phyloP scores from a whole-genome alignment of 2,329 filamentous ascomycete species.

The Coniochaeta ligniaria region DNA sequence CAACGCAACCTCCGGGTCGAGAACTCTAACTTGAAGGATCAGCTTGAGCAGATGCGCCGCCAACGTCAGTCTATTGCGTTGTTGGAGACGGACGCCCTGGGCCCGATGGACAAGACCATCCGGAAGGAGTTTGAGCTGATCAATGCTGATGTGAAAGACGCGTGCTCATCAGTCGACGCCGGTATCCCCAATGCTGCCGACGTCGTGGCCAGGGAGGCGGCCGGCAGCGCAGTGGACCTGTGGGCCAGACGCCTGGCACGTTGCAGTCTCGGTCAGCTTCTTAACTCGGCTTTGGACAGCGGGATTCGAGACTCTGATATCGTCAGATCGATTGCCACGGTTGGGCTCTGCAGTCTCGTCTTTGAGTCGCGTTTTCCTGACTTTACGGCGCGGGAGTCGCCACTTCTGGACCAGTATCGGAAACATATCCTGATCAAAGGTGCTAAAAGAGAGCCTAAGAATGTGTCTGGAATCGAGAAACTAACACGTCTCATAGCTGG shows the following conservation, averaged over 20 bases:
- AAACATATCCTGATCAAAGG: constrained; percentile 5
- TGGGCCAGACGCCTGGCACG: constrained; percentile 1
- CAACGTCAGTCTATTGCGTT: background rate
- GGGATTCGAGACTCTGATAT: background rate
- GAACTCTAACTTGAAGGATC: background rate
- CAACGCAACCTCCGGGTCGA: constrained; percentile 1
- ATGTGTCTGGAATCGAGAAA: background rate
- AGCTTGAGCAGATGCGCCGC: background rate
- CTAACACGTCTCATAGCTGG: background rate
- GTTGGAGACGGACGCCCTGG: background rate
- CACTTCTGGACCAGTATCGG: constrained; percentile 6
- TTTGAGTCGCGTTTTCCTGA: constrained; percentile 4
- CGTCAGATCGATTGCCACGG: constrained; percentile 2
- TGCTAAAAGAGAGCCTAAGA: background rate
- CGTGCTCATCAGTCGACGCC: background rate
- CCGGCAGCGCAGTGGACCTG: background rate
- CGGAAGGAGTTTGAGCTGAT: background rate
- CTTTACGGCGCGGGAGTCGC: constrained; percentile 3
- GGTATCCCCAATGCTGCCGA: background rate
- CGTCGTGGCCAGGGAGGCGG: background rate
- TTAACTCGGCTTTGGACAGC: background rate
- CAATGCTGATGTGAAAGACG: background rate
- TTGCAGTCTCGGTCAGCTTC: background rate
- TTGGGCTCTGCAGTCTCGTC: constrained; percentile 1
- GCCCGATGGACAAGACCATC: background rate